Evolutionary conservation across 2,329 filamentous ascomycete genomes (phyloP).

Genomic region (Penicillium sp.): DNA sequence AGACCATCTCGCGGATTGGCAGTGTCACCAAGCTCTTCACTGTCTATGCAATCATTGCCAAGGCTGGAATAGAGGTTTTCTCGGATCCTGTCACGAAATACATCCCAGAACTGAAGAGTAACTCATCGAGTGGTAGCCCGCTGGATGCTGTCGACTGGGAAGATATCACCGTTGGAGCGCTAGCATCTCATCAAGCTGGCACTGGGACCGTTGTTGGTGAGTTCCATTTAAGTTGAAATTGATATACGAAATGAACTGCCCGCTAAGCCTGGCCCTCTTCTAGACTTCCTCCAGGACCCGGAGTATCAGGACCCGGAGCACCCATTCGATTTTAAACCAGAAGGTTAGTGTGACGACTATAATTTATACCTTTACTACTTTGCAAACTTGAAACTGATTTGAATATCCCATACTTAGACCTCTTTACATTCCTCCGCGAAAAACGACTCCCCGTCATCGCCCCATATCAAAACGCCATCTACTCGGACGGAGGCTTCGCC

Average conservation of each 20-base stretch:
- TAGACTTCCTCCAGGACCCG: not conserved
- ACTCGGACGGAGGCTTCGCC: constrained; percentile 12
- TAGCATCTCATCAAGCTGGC: constrained; percentile 7
- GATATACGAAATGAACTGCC: too few relatives aligned
- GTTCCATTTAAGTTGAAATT: too few relatives aligned
- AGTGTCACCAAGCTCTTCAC: constrained; percentile 8
- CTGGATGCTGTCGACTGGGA: constrained; percentile 1
- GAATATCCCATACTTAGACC: not conserved
- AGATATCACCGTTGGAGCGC: constrained; percentile 5
- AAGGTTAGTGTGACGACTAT: not conserved
- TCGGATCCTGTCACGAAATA: constrained; percentile 11
- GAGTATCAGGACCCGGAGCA: not conserved
- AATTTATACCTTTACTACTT: not conserved
- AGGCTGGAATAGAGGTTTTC: constrained; percentile 10
- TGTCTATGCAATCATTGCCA: constrained; percentile 13
- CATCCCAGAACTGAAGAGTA: constrained; percentile 9
- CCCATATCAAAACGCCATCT: constrained; percentile 11
- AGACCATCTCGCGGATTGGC: constrained; percentile 13
- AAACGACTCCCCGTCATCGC: constrained; percentile 9
- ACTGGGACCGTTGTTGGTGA: not conserved
- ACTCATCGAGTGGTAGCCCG: constrained; percentile 1
- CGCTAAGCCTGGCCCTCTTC: too few relatives aligned
- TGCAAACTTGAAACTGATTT: not conserved
- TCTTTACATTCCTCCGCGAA: constrained; percentile 7
- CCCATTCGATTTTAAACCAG: not conserved